These are phyloP conservation scores for Verticillium nubilum DNA, from an alignment of 2,329 filamentous ascomycete species.

Conservation along the genomic window DNA sequence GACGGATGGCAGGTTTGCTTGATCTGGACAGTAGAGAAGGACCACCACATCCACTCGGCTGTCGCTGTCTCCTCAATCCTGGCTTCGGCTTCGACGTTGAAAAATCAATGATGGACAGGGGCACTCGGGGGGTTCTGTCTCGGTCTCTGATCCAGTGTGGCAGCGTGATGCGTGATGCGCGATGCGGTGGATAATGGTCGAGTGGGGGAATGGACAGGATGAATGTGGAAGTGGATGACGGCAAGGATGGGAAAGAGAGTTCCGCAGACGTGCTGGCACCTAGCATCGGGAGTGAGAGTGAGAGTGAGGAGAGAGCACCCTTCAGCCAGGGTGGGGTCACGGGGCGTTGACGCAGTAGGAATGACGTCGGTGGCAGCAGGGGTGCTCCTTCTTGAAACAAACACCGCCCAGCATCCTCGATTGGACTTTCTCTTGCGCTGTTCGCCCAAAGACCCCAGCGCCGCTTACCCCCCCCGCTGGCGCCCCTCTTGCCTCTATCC, in stretches of 20 bases:
- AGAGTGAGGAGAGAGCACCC: background rate
- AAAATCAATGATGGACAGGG: background rate
- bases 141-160: background rate
- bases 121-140: background rate
- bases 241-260: background rate
- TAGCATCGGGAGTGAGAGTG: background rate
- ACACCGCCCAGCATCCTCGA: background rate
- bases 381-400: background rate
- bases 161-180: background rate
- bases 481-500: background rate
- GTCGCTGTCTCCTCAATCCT: no score
- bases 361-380: background rate
- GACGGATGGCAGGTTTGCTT: no score
- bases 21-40: no score
- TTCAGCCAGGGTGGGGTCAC: background rate
- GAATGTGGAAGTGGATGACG: background rate
- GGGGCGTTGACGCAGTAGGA: background rate
- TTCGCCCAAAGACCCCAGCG: background rate
- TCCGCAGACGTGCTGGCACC: background rate
- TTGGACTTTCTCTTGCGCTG: background rate
- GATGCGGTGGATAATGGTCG: background rate
- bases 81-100: no score
- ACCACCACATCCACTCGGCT: no score
- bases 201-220: background rate
- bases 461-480: background rate